Evolutionary conservation across 2,329 filamentous ascomycete species (phyloP), one percentile per base, ranked within the genome.

Genomic region (Penicillium paneum): DNA sequence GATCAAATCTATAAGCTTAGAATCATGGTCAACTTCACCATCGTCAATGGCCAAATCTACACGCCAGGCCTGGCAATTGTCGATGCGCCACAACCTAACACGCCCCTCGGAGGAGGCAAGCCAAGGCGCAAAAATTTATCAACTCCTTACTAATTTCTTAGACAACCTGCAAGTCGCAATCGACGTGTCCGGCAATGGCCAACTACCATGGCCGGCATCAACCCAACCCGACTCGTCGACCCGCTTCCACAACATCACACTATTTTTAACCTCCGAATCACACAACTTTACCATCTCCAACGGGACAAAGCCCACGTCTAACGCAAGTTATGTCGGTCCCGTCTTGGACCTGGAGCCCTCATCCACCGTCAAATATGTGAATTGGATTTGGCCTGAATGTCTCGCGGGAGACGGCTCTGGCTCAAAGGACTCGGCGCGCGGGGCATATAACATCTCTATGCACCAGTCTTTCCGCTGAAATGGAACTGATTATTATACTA

Each of bases 331-430:
- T 40, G 70, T 86, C 7, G 82, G 83, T 1, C 77, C 85, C 46
- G 85, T 90, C 51, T 81, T 90, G 75, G 68, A 73, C 28, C 82
- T 86, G 58, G 86, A 90, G 65, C 71, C 79, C 0, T 81, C 81
- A 3, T 87, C 85, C 65, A 89, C 87, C 0, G 87, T 90, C 40
- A 90, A 90, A 67, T 86, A 90, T 66, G 79, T 89, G 57, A 85
- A 86, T 65, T 90, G 87, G 84, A 75, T 81, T 19, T 90, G 86
- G 86, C 87, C 87, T 0, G 80, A 81, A 54, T 90, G 87, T 62
- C 75, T 90, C 0, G 82, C 84, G 3, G 86, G 86, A 17, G 75
- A 85, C 46, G 83, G 83, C 3, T 69, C 79, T 26, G 62, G 68
- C 1, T 54, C 55, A 15, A 67, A 71, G 3, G 74, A 74, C 53